phyloP scores from a whole-genome alignment of 2,329 filamentous ascomycete genomes.

The Talaromyces piceae region DNA sequence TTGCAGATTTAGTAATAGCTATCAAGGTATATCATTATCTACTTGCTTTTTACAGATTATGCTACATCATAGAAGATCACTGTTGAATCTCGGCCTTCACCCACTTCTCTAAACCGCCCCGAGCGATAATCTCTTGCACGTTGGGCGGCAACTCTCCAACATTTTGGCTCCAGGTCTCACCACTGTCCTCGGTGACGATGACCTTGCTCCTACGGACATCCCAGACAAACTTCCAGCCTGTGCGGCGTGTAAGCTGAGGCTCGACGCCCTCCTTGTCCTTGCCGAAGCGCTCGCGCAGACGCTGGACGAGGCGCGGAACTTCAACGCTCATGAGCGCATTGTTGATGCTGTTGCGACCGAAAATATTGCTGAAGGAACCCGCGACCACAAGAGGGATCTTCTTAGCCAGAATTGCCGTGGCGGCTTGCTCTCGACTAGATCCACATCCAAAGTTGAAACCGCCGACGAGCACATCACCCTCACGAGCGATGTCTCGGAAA shows the following conservation, averaged over 20 bases:
- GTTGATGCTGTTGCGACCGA: conserved; percentile 24
- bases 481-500: conserved; percentile 54
- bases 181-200: conserved; percentile 60
- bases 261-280: conserved; percentile 14
- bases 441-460: conserved; percentile 57
- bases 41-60: not conserved
- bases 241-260: conserved; percentile 55
- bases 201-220: conserved; percentile 68
- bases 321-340: conserved; percentile 36
- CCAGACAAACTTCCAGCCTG: conserved; percentile 78
- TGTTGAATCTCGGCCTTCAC: conserved; percentile 59
- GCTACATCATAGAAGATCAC: not conserved
- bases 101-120: conserved; percentile 75
- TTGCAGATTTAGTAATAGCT: not conserved
- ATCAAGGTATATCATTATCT: not conserved
- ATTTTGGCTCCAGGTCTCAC: conserved; percentile 66
- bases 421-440: conserved; percentile 53
- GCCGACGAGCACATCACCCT: conserved; percentile 69
- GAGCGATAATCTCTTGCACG: conserved; percentile 76
- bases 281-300: conserved; percentile 26
- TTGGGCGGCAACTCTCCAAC: conserved; percentile 78
- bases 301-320: conserved; percentile 29
- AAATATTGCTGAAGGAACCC: not conserved
- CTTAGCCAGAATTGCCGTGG: conserved; percentile 76
- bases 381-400: conserved; percentile 52